Evolutionary conservation across 2,329 filamentous ascomycete species (phyloP).

Genomic region (Macrophomina phaseolina): DNA sequence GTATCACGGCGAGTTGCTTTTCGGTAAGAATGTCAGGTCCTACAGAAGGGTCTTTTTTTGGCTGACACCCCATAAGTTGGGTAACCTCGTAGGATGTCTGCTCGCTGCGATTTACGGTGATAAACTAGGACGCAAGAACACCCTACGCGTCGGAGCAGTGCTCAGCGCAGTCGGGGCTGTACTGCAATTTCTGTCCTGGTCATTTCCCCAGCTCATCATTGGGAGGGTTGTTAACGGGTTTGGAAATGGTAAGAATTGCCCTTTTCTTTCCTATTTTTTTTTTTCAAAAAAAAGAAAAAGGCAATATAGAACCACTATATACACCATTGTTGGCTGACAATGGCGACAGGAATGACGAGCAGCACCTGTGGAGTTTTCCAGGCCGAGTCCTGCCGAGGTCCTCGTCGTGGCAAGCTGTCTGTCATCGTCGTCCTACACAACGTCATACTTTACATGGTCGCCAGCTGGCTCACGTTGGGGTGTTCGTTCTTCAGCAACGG

Average conservation of each 20-base stretch:
- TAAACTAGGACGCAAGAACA: constrained; percentile 33
- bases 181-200: constrained; percentile 31
- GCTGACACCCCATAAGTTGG: background rate
- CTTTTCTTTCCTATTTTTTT: background rate
- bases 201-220: constrained; percentile 29
- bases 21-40: constrained; percentile 30
- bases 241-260: constrained; percentile 27
- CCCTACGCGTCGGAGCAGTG: constrained; percentile 30
- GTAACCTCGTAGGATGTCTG: constrained; percentile 21
- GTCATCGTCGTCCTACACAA: constrained; percentile 33
- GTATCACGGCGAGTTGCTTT: constrained; percentile 36
- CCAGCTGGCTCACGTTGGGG: constrained; percentile 31
- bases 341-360: constrained; percentile 28
- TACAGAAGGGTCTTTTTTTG: no score
- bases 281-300: no score
- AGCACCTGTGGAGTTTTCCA: constrained; percentile 31
- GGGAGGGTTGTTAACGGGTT: constrained; percentile 31
- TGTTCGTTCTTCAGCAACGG: constrained; percentile 25
- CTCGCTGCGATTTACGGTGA: constrained; percentile 24
- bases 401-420: constrained; percentile 31
- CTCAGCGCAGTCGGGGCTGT: constrained; percentile 32
- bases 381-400: constrained; percentile 29
- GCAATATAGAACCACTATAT: no score
- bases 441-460: constrained; percentile 32
- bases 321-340: background rate